These are phyloP conservation scores for Coniferiporia sulphurascens DNA, from an alignment of 1,284 basidiomycete genomes.

Conservation along the genomic window DNA sequence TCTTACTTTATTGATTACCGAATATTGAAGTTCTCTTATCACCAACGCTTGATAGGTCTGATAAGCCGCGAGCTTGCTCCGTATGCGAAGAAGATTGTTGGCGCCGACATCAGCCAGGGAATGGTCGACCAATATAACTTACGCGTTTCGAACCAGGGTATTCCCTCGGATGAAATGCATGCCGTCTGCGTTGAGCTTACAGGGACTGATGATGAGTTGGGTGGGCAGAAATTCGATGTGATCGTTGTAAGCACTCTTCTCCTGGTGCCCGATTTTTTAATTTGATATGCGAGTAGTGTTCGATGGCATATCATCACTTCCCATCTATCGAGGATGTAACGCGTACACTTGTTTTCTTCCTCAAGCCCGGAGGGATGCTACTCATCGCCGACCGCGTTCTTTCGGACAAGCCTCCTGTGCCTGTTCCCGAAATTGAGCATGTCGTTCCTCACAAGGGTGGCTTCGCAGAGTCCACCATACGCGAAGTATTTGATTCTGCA, in stretches of 20 bases:
- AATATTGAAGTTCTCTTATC: neutral
- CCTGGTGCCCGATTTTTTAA: neutral
- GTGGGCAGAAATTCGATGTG: constrained; percentile 54
- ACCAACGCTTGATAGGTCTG: constrained; percentile 37
- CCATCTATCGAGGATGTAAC: constrained; percentile 46
- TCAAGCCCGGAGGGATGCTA: constrained; percentile 58
- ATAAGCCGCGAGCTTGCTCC: constrained; percentile 52
- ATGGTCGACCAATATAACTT: constrained; percentile 64
- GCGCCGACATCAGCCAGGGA: constrained; percentile 63
- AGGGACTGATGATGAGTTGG: constrained; percentile 41
- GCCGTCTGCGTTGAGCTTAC: constrained; percentile 50
- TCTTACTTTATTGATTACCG: neutral
- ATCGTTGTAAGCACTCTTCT: constrained; percentile 41
- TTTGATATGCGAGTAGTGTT: constrained; percentile 43
- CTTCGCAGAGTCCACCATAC: constrained; percentile 43
- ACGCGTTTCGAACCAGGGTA: constrained; percentile 50
- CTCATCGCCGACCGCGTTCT: constrained; percentile 52
- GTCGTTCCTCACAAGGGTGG: constrained; percentile 52
- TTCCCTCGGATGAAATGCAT: constrained; percentile 52
- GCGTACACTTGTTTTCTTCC: constrained; percentile 43
- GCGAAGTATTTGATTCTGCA: constrained; percentile 41
- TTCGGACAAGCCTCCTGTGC: constrained; percentile 19
- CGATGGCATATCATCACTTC: constrained; percentile 67
- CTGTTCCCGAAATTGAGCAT: constrained; percentile 28
- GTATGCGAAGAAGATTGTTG: constrained; percentile 53